Conservation (phyloP, 129 eudicot species). For the Tagetes erecta region DNA sequence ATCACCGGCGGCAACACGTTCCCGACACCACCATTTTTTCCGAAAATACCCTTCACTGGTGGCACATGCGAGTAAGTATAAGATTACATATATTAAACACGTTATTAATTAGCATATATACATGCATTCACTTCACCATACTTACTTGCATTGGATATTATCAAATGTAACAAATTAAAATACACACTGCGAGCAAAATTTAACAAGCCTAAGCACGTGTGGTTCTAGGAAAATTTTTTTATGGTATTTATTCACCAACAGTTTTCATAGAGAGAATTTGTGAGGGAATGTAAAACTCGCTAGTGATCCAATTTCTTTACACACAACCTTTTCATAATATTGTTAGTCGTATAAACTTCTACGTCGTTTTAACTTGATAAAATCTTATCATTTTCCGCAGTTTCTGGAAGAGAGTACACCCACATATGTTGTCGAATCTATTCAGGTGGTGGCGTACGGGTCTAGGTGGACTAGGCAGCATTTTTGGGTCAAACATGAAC, state of each 20-base stretch:
- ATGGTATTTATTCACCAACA: no score
- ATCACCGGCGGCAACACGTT: constrained; percentile 27
- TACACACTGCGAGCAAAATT: no score
- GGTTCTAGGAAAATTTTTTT: no score
- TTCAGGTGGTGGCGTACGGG: constrained; percentile 60
- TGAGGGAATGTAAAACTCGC: no score
- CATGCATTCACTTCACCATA: neutral
- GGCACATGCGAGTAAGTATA: constrained; percentile 69
- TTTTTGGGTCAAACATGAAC: constrained; percentile 43
- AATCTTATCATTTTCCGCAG: constrained; percentile 42
- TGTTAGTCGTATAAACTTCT: neutral
- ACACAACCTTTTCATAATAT: neutral
- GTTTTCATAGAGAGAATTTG: no score
- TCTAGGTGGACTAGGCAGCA: constrained; percentile 37
- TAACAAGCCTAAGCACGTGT: no score
- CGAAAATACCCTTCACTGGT: constrained; percentile 52
- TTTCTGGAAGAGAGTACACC: constrained; percentile 59
- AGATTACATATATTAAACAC: neutral
- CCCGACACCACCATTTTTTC: constrained; percentile 55
- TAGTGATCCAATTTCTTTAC: neutral
- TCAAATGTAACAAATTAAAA: no score
- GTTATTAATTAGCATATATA: neutral
- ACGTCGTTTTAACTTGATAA: neutral
- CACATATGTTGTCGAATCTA: constrained; percentile 47
- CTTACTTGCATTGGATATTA: no score